Percentiles rank a stretch among this genome's conserved stretches.
Conservation (phyloP, 169 alveolate genomes). For the Theileria luwenshuni region DNA sequence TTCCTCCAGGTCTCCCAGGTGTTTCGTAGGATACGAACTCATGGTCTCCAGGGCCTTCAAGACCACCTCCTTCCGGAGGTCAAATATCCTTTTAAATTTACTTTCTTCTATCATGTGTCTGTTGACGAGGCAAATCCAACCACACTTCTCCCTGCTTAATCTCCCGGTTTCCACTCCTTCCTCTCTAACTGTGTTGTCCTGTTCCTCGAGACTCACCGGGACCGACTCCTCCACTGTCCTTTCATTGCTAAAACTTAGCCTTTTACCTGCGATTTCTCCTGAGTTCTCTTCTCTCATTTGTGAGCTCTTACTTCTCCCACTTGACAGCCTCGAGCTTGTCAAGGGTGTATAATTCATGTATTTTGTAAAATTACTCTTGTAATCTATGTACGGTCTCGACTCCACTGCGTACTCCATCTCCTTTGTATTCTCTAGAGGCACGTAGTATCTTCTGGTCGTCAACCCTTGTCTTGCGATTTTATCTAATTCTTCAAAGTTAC, state of each 20-base stretch:
- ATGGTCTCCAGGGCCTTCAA: constrained; percentile 6
- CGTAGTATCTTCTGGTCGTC: neutral
- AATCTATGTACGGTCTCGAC: neutral
- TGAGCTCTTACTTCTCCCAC: too few species aligned
- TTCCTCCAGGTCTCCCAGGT: constrained; percentile 4
- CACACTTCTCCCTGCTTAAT: neutral
- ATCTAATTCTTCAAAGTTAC: constrained; percentile 12
- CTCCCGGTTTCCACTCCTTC: neutral
- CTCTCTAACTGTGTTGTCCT: neutral
- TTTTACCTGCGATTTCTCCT: too few species aligned
- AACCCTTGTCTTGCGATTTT: neutral
- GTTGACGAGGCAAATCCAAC: neutral
- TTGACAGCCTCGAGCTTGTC: too few species aligned
- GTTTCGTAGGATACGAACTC: neutral
- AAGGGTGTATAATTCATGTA: too few species aligned
- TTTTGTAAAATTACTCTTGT: neutral
- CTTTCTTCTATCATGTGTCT: constrained; percentile 5
- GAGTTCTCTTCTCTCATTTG: too few species aligned
- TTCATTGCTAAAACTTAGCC: neutral
- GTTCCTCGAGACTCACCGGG: neutral
- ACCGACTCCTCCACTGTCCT: neutral
- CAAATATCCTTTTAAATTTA: neutral
- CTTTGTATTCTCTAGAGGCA: neutral
- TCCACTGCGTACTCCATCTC: neutral
- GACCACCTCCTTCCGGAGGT: neutral